Conservation (phyloP, 2,329 filamentous ascomycete genomes). For the Knufia petricola region DNA sequence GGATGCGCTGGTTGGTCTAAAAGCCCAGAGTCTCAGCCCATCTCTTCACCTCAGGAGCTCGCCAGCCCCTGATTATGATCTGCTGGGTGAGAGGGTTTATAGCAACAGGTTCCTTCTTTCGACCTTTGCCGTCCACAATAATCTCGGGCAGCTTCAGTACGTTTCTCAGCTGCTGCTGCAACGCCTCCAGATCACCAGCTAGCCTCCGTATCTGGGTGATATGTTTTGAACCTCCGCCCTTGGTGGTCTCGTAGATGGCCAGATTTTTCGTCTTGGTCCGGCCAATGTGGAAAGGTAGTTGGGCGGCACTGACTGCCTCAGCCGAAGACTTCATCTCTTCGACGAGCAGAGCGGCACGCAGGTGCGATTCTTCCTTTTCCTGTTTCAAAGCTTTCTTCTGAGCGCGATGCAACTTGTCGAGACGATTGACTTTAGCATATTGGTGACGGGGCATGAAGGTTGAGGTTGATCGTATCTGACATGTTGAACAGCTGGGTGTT, state of each 20-base stretch:
- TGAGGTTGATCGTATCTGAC: constrained; percentile 15
- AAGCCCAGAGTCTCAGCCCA: constrained; percentile 25
- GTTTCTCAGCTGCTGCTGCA: constrained; percentile 55
- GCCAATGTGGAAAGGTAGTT: constrained; percentile 58
- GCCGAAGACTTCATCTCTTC: constrained; percentile 10
- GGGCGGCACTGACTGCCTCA: constrained; percentile 25
- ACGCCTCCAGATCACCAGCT: constrained; percentile 56
- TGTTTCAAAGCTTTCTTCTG: constrained; percentile 20
- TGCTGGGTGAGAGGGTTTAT: constrained; percentile 59
- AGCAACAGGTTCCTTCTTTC: constrained; percentile 28
- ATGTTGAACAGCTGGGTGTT: constrained; percentile 13
- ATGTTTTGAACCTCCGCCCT: constrained; percentile 65
- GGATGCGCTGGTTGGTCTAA: constrained; percentile 28
- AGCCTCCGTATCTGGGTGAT: constrained; percentile 70
- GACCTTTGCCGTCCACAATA: constrained; percentile 26
- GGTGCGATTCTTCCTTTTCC: constrained; percentile 12
- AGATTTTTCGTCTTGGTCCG: constrained; percentile 63
- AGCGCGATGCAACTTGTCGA: constrained; percentile 23
- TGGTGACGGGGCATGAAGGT: constrained; percentile 22
- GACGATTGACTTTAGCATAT: constrained; percentile 21
- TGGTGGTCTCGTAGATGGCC: constrained; percentile 65
- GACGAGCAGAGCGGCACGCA: neutral
- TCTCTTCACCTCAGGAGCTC: constrained; percentile 21
- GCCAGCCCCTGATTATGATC: constrained; percentile 60
- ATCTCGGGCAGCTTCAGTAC: constrained; percentile 49